Base-by-base conservation (phyloP, 1,284 basidiomycete species). In the Anthracocystis panici-leucophaei region DNA sequence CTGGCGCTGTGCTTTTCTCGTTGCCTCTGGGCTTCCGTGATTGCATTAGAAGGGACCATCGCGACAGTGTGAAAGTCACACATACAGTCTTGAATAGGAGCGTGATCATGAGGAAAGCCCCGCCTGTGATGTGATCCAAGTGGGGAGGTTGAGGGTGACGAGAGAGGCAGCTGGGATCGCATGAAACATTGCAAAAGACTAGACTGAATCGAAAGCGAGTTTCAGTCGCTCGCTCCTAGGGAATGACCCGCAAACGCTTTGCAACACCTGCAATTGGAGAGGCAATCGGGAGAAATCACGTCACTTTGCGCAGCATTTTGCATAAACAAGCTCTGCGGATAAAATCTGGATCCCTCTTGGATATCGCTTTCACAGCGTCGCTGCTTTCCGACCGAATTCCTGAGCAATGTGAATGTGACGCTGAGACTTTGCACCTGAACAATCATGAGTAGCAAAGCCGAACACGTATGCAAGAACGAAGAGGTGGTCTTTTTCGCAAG, bases 161-260 rank as follows among this genome's bases (percentile, higher is more conserved):
- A 41, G 9, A 20, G 40, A 20, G n/a, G 41, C 38, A 35, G 23
- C 18, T 54, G 31, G 27, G 62, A 57, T 65, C 62, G 62, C 62
- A 65, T 65, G 55, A 57, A 58, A 35, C 25, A 7, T 14, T 18
- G 25, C 44, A 29, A 62, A 38, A 33, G 29, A 18, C 18, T 23
- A 46, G 25, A 46, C 23, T 25, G 14, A 9, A 46, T 46, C 44
- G 14, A 27, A 46, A 25, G 12, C 25, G 23, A 14, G 23, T 7
- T 16, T 38, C 12, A 38, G 10, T 16, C 35, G 14, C 35, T 9
- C 12, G 14, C 35, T 38, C 35, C 1, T 16, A 2, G 35, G 35
- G 35, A 38, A 38, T 38, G 35, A 16, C 12, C 14, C 35, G 35
- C 12, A 38, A 38, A 38, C 14, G 35, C 35, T 38, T 2, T 38